A percentile compares a stretch with the other conserved stretches of the same genome.
These are phyloP conservation scores for Annulohypoxylon moriforme DNA, from an alignment of 495 filamentous ascomycete species.

Conservation along the genomic window DNA sequence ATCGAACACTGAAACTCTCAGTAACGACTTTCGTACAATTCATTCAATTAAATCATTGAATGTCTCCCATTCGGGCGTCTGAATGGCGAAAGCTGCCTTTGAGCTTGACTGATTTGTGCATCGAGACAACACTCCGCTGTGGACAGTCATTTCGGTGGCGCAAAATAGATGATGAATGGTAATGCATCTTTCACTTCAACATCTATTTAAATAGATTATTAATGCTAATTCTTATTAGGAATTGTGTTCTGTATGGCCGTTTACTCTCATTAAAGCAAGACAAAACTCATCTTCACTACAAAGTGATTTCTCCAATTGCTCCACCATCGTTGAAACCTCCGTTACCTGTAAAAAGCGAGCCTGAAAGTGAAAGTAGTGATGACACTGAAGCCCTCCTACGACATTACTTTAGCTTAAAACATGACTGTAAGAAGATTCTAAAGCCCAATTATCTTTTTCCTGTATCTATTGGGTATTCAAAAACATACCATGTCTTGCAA, in stretches of 20 bases:
- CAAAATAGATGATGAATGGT: constrained; percentile 87
- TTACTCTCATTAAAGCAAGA: constrained; percentile 90
- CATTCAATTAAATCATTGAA: neutral
- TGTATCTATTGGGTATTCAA: too few species aligned
- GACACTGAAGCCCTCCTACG: constrained; percentile 74
- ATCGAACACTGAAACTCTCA: neutral
- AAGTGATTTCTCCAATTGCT: constrained; percentile 66
- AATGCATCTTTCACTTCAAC: neutral
- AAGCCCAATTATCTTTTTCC: too few species aligned
- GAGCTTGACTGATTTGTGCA: constrained; percentile 82
- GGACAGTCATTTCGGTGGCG: constrained; percentile 97
- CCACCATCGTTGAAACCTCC: constrained; percentile 38
- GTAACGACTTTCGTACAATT: neutral
- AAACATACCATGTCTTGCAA: neutral
- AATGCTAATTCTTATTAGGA: constrained; percentile 54
- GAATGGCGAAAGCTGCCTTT: constrained; percentile 88
- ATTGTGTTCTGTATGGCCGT: constrained; percentile 85
- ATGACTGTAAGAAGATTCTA: constrained; percentile 65
- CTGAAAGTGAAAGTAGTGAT: constrained; percentile 59
- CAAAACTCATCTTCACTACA: constrained; percentile 81
- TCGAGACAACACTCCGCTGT: constrained; percentile 90
- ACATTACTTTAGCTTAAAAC: constrained; percentile 84
- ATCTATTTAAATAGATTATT: neutral
- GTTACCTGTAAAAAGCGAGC: constrained; percentile 19
- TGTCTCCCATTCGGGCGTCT: constrained; percentile 53